Base-by-base conservation (phyloP, 2,329 filamentous ascomycete genomes). In the Talaromyces sp. region DNA sequence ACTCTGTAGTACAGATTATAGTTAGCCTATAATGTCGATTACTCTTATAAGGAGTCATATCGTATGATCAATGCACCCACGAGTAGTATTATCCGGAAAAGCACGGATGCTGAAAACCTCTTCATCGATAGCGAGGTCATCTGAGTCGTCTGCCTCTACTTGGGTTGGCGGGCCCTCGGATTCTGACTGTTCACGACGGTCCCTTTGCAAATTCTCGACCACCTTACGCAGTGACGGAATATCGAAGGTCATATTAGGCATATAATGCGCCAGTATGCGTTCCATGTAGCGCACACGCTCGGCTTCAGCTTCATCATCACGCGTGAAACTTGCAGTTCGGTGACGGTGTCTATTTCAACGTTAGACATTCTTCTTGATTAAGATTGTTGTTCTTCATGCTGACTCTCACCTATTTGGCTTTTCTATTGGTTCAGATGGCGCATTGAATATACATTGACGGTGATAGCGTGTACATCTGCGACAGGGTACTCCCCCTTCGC, bases 401-500 rank as follows among this genome's bases (percentile, higher is more conserved):
- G 10, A 36, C 1, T 52, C 65, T 19, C 69, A 70, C 39, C 71
- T 67, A 41, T 60, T 46, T n/a, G 22, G 13, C 60, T 66, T 73
- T 59, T 72, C 70, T 43, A 61, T 64, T 43, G 68, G 69, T 46
- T 74, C 71, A 35, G 70, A 67, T 52, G 72, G 73, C 9, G 73
- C 69, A 21, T 72, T 73, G 62, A 81, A 81, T 59, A 78, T 73
- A 66, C 80, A 82, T 63, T 77, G 75, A 43, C 80, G 76, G 59
- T 76, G 76, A 62, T 81, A 77, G 59, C 78, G 78, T 58, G 77
- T 72, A 64, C 80, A 83, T 56, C 81, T 71, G 48, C 78, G 77
- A 64, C 80, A 83, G 1, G 81, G 81, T 17, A 80, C 73, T 52
- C 80, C 81, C 48, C 80, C 81, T 63, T 82, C 80, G 63, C 80